Conservation (phyloP, 2,329 filamentous ascomycete genomes). For the Zelopaecilomyces penicillatus region DNA sequence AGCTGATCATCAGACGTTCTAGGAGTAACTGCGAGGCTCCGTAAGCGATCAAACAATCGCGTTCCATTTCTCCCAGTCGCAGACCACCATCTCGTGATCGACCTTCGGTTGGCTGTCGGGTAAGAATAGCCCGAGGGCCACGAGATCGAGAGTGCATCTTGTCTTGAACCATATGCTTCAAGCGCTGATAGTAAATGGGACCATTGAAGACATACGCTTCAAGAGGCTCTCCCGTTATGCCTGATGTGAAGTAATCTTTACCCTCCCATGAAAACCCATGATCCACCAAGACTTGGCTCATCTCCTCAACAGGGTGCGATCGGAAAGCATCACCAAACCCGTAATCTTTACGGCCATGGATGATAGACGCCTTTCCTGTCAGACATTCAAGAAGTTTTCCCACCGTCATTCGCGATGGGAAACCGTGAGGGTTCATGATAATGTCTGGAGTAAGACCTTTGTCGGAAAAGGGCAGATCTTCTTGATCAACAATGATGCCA, state of each 20-base stretch:
- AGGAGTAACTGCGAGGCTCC: conserved; percentile 86
- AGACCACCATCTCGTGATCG: conserved; percentile 86
- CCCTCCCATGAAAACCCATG: conserved; percentile 94
- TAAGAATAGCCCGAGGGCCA: conserved; percentile 84
- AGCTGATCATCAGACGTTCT: conserved; percentile 89
- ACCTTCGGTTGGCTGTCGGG: conserved; percentile 92
- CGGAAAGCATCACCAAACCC: conserved; percentile 75
- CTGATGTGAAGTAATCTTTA: conserved; percentile 92
- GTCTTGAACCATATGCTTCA: conserved; percentile 99
- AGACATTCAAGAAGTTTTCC: conserved; percentile 95
- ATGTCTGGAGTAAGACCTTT: conserved; percentile 89
- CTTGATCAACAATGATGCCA: conserved; percentile 91
- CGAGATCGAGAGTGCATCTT: conserved; percentile 97
- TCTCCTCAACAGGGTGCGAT: conserved; percentile 76
- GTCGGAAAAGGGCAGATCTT: conserved; percentile 94
- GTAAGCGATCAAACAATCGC: conserved; percentile 95
- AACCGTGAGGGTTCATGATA: conserved; percentile 99
- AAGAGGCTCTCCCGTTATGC: conserved; percentile 87
- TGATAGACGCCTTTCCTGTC: conserved; percentile 84
- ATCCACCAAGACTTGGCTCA: conserved; percentile 75
- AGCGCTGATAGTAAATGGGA: conserved; percentile 97
- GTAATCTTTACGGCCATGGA: conserved; percentile 80
- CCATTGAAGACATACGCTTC: conserved; percentile 98
- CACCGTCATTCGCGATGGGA: conserved; percentile 98
- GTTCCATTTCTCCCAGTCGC: conserved; percentile 95